Conservation (phyloP, 148 eudicot genomes). For the Cornus controversa region DNA sequence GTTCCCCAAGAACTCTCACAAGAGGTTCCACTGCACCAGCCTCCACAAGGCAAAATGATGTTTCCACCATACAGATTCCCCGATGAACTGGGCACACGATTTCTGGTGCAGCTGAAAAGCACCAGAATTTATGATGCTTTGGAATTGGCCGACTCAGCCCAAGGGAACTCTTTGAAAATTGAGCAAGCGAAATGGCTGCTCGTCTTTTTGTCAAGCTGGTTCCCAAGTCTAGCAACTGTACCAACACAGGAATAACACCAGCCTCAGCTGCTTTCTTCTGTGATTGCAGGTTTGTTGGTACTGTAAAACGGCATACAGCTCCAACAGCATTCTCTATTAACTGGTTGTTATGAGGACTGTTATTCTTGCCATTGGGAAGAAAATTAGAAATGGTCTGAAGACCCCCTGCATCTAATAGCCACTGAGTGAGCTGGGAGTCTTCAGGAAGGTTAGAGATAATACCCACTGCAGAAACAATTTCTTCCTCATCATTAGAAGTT, state of each 20-base stretch:
- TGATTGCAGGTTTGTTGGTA: constrained; percentile 17
- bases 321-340: constrained; percentile 36
- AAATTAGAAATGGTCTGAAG: constrained; percentile 19
- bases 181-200: constrained; percentile 34
- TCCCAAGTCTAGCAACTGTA: constrained; percentile 33
- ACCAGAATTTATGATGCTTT: constrained; percentile 26
- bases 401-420: constrained; percentile 30
- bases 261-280: constrained; percentile 40
- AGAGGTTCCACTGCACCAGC: constrained; percentile 35
- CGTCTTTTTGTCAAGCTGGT: constrained; percentile 27
- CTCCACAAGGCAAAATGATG: constrained; percentile 43
- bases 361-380: constrained; percentile 16
- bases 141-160: constrained; percentile 22
- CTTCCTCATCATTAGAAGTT: constrained; percentile 30
- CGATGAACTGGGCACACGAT: constrained; percentile 31
- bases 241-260: constrained; percentile 34
- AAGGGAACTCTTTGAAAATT: constrained; percentile 29
- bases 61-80: constrained; percentile 30
- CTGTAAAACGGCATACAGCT: constrained; percentile 31
- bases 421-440: constrained; percentile 21
- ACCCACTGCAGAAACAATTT: constrained; percentile 38
- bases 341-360: constrained; percentile 16
- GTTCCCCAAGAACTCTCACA: constrained; percentile 26
- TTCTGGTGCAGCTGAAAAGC: constrained; percentile 36
- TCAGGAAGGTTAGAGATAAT: constrained; percentile 31